Percentiles rank a stretch among this genome's conserved stretches.
Conservation (phyloP, 2,329 filamentous ascomycete species). For the Tolypocladium inflatum region DNA sequence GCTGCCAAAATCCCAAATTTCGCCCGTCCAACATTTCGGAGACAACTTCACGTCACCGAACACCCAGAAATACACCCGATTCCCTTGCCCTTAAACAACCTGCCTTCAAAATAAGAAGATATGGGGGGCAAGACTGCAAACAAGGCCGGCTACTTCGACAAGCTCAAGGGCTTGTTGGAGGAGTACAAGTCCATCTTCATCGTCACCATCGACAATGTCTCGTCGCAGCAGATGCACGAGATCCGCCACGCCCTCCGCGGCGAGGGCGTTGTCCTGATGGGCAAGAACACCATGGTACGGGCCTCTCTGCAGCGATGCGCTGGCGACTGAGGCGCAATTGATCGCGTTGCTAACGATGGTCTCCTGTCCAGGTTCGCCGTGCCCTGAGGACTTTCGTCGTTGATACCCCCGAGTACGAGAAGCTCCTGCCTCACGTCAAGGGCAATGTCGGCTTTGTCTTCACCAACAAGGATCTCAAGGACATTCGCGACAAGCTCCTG, state of each 20-base stretch:
- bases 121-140: conserved; percentile 95
- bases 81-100: conserved; percentile 88
- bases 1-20: conserved; percentile 14
- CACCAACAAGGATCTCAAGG: conserved; percentile 95
- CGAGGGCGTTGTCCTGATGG: conserved; percentile 94
- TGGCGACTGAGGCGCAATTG: conserved; percentile 1
- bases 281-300: conserved; percentile 98
- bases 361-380: conserved; percentile 64
- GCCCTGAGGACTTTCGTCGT: conserved; percentile 88
- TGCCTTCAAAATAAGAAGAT: conserved; percentile 94
- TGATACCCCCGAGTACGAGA: conserved; percentile 96
- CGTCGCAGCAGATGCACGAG: conserved; percentile 99
- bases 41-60: conserved; percentile 14
- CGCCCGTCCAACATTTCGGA: conserved; percentile 5
- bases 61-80: conserved; percentile 12
- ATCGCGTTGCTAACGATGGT: conserved; percentile 8
- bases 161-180: conserved; percentile 96
- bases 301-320: conserved; percentile 2
- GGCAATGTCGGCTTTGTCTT: conserved; percentile 99
- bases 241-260: conserved; percentile 87
- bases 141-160: conserved; percentile 98
- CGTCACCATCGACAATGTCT: conserved; percentile 97
- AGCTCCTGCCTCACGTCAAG: conserved; percentile 89
- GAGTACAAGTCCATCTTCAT: conserved; percentile 98
- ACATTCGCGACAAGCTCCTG: conserved; percentile 86